These are phyloP conservation scores for Porphyridium purpureum DNA, from an alignment of 23 red algal genomes.

Conservation along the genomic window DNA sequence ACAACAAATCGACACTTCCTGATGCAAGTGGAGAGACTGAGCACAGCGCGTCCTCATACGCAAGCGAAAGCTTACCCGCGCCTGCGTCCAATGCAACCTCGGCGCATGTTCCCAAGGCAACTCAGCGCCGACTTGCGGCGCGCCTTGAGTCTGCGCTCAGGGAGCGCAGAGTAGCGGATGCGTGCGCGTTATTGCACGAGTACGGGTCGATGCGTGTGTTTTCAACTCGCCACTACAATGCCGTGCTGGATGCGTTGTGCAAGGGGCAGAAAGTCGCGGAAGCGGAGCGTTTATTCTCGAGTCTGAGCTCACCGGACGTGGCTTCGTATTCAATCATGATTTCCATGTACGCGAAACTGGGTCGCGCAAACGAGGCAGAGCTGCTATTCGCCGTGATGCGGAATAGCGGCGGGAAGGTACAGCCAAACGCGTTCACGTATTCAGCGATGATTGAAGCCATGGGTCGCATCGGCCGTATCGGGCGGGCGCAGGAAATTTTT, in stretches of 20 bases:
- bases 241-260: constrained; percentile 37
- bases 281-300: constrained; percentile 21
- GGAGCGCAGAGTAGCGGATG: too few species aligned
- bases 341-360: constrained; percentile 56
- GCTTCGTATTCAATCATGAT: constrained; percentile 69
- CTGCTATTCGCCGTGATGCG: constrained; percentile 33
- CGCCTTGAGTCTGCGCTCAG: too few species aligned
- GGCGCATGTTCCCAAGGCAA: too few species aligned
- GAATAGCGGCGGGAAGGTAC: constrained; percentile 10
- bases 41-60: too few species aligned
- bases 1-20: too few species aligned
- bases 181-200: constrained; percentile 12
- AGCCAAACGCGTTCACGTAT: constrained; percentile 88
- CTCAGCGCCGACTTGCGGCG: too few species aligned
- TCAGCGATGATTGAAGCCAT: constrained; percentile 85
- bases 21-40: too few species aligned
- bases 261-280: constrained; percentile 49
- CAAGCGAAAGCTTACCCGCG: too few species aligned
- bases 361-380: constrained; percentile 23
- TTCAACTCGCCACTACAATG: constrained; percentile 35
- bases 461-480: constrained; percentile 28
- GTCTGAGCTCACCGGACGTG: constrained; percentile 35
- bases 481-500: constrained; percentile 39
- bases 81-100: too few species aligned
- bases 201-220: constrained; percentile 3